These are phyloP conservation scores for Bremia lactucae DNA, from an alignment of 352 stramenopile genomes.

Conservation along the genomic window DNA sequence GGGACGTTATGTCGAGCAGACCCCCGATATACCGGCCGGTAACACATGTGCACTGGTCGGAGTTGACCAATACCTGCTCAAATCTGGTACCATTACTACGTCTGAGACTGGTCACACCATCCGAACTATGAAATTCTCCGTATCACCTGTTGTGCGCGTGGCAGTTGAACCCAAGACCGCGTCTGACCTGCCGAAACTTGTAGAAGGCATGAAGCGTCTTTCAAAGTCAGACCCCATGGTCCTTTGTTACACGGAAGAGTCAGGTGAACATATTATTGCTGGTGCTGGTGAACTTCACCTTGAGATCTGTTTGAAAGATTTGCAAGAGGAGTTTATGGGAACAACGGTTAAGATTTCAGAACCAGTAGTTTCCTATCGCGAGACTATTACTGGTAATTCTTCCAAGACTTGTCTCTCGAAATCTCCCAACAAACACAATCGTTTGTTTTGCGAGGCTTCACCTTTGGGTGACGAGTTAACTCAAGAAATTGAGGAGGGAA, in stretches of 20 bases:
- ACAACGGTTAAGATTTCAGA: constrained; percentile 98
- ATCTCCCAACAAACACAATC: constrained; percentile 99
- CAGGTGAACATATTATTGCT: constrained; percentile 99
- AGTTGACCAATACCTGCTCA: constrained; percentile 99
- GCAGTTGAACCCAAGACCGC: constrained; percentile 99
- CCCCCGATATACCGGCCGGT: constrained; percentile 96
- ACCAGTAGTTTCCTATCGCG: constrained; percentile 98
- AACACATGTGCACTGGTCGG: constrained; percentile 99
- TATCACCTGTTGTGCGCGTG: constrained; percentile 98
- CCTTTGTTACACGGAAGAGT: constrained; percentile 98
- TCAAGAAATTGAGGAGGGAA: constrained; percentile 95
- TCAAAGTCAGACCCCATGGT: constrained; percentile 99
- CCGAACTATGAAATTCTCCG: constrained; percentile 99
- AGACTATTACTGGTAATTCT: constrained; percentile 95
- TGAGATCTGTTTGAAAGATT: constrained; percentile 99
- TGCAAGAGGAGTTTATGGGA: constrained; percentile 99
- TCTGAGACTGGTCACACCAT: constrained; percentile 96
- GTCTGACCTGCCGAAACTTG: constrained; percentile 98
- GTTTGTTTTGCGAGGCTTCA: constrained; percentile 94
- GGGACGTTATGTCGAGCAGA: constrained; percentile 97
- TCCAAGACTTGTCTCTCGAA: constrained; percentile 96
- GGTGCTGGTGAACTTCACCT: constrained; percentile 98
- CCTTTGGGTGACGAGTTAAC: constrained; percentile 91
- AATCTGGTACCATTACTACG: constrained; percentile 98
- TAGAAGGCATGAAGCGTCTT: constrained; percentile 99